These are phyloP conservation scores for Sporothrix luriei DNA, from an alignment of 2,329 filamentous ascomycete species.

Conservation along the genomic window DNA sequence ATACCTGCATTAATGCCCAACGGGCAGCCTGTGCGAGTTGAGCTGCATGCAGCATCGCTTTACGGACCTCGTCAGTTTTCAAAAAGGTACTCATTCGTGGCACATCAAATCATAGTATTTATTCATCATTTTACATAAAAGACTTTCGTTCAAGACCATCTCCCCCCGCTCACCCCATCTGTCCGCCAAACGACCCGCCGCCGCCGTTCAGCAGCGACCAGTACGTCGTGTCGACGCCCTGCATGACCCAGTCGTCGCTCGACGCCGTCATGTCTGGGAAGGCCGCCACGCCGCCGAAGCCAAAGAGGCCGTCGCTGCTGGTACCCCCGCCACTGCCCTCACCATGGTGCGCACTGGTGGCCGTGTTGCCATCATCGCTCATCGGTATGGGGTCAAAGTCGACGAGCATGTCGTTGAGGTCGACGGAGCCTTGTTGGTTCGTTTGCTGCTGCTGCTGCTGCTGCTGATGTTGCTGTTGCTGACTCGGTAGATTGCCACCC, in stretches of 20 bases:
- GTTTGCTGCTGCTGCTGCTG: not conserved
- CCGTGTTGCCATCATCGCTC: not conserved
- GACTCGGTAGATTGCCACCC: not conserved
- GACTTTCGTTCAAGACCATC: too few species aligned
- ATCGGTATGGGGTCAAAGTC: conserved; percentile 33
- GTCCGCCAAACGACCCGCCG: conserved; percentile 31
- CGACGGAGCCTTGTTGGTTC: not conserved
- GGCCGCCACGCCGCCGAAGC: conserved; percentile 25
- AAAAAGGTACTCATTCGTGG: too few species aligned
- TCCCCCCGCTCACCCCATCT: conserved; percentile 17
- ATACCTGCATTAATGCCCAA: too few species aligned
- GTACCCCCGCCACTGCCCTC: not conserved
- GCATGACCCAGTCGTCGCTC: conserved; percentile 37
- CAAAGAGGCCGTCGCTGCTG: conserved; percentile 27
- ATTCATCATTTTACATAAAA: too few species aligned
- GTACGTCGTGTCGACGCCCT: conserved; percentile 38
- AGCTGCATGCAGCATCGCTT: too few species aligned
- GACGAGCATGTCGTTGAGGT: conserved; percentile 36
- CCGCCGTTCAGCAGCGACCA: conserved; percentile 37
- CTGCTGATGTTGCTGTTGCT: not conserved
- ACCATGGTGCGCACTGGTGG: too few species aligned
- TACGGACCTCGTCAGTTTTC: too few species aligned
- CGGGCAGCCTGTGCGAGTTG: too few species aligned
- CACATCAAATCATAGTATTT: too few species aligned
- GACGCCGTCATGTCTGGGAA: conserved; percentile 38